These are phyloP conservation scores for Pulveroboletus sp. DNA, from an alignment of 768 basidiomycete genomes.

Conservation along the genomic window DNA sequence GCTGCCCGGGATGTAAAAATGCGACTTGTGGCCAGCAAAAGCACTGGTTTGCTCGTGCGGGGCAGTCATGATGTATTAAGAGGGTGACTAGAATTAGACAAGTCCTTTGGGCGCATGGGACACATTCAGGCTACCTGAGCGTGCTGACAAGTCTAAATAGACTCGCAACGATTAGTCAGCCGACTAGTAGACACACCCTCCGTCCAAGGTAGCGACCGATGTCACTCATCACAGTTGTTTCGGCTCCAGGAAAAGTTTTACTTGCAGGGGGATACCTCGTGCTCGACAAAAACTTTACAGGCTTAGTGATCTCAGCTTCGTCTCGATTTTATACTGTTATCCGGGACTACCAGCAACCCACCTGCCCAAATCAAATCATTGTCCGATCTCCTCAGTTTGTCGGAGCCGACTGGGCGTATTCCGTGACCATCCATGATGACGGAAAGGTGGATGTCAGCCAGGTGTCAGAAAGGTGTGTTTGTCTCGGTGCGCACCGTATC, in stretches of 20 bases:
- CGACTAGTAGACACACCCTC: background rate
- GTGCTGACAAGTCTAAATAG: no score
- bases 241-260: conserved; percentile 93
- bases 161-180: conserved; percentile 25
- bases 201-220: conserved; percentile 26
- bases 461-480: conserved; percentile 20
- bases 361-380: conserved; percentile 43
- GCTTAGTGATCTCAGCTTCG: conserved; percentile 86
- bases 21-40: conserved; percentile 84
- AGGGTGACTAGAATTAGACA: background rate
- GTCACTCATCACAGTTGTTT: conserved; percentile 63
- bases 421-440: conserved; percentile 38
- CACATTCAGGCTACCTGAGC: background rate
- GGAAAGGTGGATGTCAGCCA: conserved; percentile 21
- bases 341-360: conserved; percentile 27
- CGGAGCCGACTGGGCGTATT: conserved; percentile 74
- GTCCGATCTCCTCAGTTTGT: conserved; percentile 91
- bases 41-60: conserved; percentile 82
- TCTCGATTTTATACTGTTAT: conserved; percentile 90
- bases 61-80: conserved; percentile 36
- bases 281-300: conserved; percentile 80
- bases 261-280: conserved; percentile 96
- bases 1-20: conserved; percentile 94
- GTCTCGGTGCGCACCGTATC: background rate
- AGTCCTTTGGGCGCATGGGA: background rate